These are phyloP conservation scores for Leucocoprinus sp. DNA, from an alignment of 768 basidiomycete genomes.

Conservation along the genomic window DNA sequence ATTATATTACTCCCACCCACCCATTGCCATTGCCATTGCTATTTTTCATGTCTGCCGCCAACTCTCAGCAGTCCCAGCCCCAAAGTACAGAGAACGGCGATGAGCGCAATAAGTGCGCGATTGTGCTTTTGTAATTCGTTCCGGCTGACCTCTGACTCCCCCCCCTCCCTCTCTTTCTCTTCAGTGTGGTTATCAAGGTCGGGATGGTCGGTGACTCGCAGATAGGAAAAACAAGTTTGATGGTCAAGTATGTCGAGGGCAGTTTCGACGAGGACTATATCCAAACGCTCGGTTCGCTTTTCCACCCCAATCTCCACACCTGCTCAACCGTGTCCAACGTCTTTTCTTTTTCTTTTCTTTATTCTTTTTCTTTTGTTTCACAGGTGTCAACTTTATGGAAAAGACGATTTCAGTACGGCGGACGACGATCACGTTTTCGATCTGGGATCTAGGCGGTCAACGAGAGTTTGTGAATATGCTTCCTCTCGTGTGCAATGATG, in stretches of 20 bases:
- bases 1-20: constrained; percentile 8
- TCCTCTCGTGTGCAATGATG: constrained; percentile 96
- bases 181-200: constrained; percentile 92
- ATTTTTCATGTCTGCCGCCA: constrained; percentile 38
- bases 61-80: constrained; percentile 37
- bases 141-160: neutral
- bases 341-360: neutral
- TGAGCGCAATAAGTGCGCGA: constrained; percentile 63
- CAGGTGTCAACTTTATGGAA: constrained; percentile 99
- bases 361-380: too few species aligned
- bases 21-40: constrained; percentile 12
- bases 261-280: constrained; percentile 99
- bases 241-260: constrained; percentile 99
- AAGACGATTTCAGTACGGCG: constrained; percentile 98
- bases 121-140: neutral
- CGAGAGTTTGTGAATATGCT: constrained; percentile 99
- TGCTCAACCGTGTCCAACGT: neutral
- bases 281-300: constrained; percentile 84
- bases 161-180: too few species aligned
- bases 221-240: constrained; percentile 97
- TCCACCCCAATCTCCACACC: constrained; percentile 8
- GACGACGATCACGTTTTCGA: constrained; percentile 98
- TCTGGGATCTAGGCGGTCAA: constrained; percentile 97
- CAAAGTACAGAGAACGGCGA: constrained; percentile 57
- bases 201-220: constrained; percentile 99